These are phyloP conservation scores for Colletotrichum eremochloae DNA, from an alignment of 2,329 filamentous ascomycete genomes.

Conservation along the genomic window DNA sequence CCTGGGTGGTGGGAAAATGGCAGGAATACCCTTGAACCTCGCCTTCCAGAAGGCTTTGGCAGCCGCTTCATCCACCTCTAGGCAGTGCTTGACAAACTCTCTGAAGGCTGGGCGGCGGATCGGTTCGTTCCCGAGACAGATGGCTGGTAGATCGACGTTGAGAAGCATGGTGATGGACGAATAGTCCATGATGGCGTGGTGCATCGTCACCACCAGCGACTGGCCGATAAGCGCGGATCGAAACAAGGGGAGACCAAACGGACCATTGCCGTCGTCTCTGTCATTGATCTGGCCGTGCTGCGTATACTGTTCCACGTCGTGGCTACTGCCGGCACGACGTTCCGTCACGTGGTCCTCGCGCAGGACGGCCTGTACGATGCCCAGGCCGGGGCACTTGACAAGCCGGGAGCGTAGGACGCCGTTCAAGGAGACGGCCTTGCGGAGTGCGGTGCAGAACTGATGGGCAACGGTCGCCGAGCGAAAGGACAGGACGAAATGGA, in stretches of 20 bases:
- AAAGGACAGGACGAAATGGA: neutral
- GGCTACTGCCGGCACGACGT: no score
- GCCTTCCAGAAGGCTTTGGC: conserved; percentile 13
- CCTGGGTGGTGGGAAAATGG: conserved; percentile 5
- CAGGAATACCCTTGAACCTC: neutral
- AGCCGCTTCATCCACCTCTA: neutral
- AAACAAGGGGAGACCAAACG: conserved; percentile 1
- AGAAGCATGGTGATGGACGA: conserved; percentile 3
- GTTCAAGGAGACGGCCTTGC: conserved; percentile 7
- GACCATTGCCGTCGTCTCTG: no score
- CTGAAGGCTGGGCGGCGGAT: neutral
- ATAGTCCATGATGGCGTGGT: conserved; percentile 15
- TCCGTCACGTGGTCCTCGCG: conserved; percentile 2
- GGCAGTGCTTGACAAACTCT: conserved; percentile 2
- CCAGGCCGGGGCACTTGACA: conserved; percentile 6
- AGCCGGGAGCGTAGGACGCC: conserved; percentile 4
- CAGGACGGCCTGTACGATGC: conserved; percentile 6
- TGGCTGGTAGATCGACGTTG: neutral
- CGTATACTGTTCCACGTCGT: no score
- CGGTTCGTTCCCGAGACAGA: neutral
- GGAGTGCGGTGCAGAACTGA: neutral
- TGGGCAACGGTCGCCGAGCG: neutral
- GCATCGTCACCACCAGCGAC: conserved; percentile 1
- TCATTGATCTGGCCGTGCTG: neutral
- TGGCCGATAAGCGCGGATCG: conserved; percentile 1